phyloP scores from a whole-genome alignment of 2,329 filamentous ascomycete genomes.

The Pseudohalonectria lignicola region DNA sequence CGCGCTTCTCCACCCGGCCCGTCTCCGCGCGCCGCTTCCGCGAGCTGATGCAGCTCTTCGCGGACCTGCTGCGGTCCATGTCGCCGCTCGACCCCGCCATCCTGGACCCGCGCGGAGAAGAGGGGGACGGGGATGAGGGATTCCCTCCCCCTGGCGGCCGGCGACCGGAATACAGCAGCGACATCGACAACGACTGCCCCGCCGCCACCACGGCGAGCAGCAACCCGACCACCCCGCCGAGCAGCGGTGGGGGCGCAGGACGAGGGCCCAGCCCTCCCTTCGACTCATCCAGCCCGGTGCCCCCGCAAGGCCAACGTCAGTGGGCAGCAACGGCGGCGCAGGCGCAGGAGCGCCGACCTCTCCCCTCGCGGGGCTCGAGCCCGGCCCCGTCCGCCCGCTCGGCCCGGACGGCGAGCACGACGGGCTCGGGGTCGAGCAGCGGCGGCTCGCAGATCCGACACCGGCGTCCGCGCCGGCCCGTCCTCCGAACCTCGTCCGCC shows the following conservation, averaged over 20 bases:
- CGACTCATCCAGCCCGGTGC: no score
- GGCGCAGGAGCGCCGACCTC: no score
- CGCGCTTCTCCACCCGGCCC: conserved; percentile 65
- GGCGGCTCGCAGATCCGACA: conserved; percentile 6
- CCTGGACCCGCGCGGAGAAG: conserved; percentile 25
- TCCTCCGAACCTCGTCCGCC: conserved; percentile 24
- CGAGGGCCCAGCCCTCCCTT: no score
- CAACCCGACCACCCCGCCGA: conserved; percentile 26
- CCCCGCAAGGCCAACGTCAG: not conserved
- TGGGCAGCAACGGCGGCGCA: not conserved
- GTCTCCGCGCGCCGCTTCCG: conserved; percentile 64
- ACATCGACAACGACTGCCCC: conserved; percentile 34
- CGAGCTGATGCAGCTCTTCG: conserved; percentile 73
- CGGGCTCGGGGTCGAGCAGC: conserved; percentile 6
- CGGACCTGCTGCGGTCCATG: conserved; percentile 70
- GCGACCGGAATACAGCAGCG: conserved; percentile 5
- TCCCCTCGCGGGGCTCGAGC: no score
- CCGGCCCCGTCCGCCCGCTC: no score
- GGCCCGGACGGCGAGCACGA: conserved; percentile 1
- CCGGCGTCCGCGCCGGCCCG: conserved; percentile 15
- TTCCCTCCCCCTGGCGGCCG: not conserved
- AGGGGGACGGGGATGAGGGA: not conserved
- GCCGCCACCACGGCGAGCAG: conserved; percentile 24
- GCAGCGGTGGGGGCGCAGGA: conserved; percentile 10
- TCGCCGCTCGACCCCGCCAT: conserved; percentile 44